Conservation (phyloP, 257 asterid species). For the Solanum virginianum region DNA sequence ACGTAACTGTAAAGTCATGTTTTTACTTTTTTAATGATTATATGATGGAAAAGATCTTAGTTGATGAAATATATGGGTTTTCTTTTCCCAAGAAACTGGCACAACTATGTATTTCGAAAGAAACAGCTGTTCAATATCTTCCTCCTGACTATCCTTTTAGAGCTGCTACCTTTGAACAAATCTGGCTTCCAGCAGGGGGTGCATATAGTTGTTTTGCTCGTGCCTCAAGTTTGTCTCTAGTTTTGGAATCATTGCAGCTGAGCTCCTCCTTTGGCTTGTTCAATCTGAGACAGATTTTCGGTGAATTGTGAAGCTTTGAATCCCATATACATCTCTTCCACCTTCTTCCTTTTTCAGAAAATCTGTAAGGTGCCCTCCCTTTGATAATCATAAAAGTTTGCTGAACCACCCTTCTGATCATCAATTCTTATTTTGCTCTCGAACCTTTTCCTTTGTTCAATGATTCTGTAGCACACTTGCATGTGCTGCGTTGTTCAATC, state of each 20-base stretch:
- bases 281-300: background rate
- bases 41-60: background rate
- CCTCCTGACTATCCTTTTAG: background rate
- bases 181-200: background rate
- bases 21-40: background rate
- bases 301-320: background rate
- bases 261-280: background rate
- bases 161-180: background rate
- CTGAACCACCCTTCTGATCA: background rate
- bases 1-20: background rate
- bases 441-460: background rate
- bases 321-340: background rate
- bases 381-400: background rate
- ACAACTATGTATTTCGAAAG: background rate
- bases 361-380: background rate
- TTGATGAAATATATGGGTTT: background rate
- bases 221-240: background rate
- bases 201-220: background rate
- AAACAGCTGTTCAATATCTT: background rate
- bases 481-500: background rate
- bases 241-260: background rate
- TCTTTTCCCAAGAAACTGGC: background rate
- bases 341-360: background rate
- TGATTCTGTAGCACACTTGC: background rate
- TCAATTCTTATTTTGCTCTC: background rate